Base-by-base conservation (phyloP, 441 rosid genomes). In the Bruguiera hainesii region DNA sequence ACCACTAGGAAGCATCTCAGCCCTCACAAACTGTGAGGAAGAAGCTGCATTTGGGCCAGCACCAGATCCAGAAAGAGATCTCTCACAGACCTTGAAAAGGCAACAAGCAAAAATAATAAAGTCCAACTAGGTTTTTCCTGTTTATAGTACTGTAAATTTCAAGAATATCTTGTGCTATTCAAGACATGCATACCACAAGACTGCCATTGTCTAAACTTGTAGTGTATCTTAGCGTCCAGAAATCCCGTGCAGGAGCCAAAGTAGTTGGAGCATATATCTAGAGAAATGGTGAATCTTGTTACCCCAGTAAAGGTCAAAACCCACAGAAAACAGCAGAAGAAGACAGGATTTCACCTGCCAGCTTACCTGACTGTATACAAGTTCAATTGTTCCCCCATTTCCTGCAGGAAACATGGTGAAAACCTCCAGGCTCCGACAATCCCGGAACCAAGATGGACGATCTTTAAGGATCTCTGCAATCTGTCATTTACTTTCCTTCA, bases 381-480 rank as follows among this genome's bases (percentile, higher is more conserved):
- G 98, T 81, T 96, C 99, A 55, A 96, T 89, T 16, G 97, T 89
- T 67, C 99, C 97, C 33, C 97, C 98, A 71, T 83, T 96, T 73
- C 97, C 97, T 19, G 98, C 88, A 8, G 99, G 94, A 76, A 93
- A 84, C 96, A 89, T 82, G 20, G 96, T 96, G 83, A 84, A 91
- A 66, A 96, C 97, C 76, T 96, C 99, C 71, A 93, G 96, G 85
- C 87, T 90, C 84, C 99, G 89, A 79, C 98, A 96, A 72, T 90
- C 99, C 69, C 97, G 97, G 73, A 88, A 96, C 99, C 99, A 96
- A 73, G 94, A 88, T 57, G 89, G 87, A 67, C 98, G 92, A 81
- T 96, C 97, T 82, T 96, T 96, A 70, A 96, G 98, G 64, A 96
- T 93, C 94, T 96, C 99, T 21, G 89, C 96, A 75, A 93, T 87